Conservation (phyloP, 495 filamentous ascomycete species). For the Evernia prunastri region DNA sequence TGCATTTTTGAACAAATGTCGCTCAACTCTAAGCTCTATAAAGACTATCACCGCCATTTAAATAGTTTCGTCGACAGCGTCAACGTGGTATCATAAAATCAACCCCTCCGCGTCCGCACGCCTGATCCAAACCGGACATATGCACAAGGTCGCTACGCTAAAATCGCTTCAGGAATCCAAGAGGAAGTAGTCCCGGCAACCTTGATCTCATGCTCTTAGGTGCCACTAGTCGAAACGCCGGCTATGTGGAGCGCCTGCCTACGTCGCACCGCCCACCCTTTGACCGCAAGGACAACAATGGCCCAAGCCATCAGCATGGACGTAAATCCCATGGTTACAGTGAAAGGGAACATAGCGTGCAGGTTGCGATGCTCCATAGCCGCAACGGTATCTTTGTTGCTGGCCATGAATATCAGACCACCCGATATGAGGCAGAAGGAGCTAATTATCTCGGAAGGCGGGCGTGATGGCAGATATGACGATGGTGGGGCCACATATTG, state of each 20-base stretch:
- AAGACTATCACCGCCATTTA: background rate
- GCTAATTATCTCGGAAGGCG: slow-evolving; percentile 82
- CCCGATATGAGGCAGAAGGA: slow-evolving; percentile 84
- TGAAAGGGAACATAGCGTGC: slow-evolving; percentile 90
- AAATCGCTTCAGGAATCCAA: background rate
- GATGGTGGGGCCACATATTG: slow-evolving; percentile 76
- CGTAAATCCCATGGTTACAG: slow-evolving; percentile 76
- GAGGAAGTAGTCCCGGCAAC: background rate
- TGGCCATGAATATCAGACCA: slow-evolving; percentile 89
- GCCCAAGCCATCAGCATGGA: slow-evolving; percentile 83
- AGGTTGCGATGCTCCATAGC: slow-evolving; percentile 67
- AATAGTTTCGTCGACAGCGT: slow-evolving; percentile 1
- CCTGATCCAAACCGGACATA: background rate
- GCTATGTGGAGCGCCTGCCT: background rate
- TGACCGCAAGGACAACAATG: slow-evolving; percentile 71
- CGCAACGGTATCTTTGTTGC: slow-evolving; percentile 64
- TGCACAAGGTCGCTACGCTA: slow-evolving; percentile 4
- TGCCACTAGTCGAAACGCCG: background rate
- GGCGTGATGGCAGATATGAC: slow-evolving; percentile 76
- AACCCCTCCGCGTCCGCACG: background rate
- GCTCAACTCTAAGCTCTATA: background rate
- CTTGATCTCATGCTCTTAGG: background rate
- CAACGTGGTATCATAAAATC: slow-evolving; percentile 8
- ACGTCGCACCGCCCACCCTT: slow-evolving; percentile 66
- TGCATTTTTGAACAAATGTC: background rate